These are phyloP conservation scores for Pinus albicaulis DNA, from an alignment of 75 land plant genomes.

Conservation along the genomic window DNA sequence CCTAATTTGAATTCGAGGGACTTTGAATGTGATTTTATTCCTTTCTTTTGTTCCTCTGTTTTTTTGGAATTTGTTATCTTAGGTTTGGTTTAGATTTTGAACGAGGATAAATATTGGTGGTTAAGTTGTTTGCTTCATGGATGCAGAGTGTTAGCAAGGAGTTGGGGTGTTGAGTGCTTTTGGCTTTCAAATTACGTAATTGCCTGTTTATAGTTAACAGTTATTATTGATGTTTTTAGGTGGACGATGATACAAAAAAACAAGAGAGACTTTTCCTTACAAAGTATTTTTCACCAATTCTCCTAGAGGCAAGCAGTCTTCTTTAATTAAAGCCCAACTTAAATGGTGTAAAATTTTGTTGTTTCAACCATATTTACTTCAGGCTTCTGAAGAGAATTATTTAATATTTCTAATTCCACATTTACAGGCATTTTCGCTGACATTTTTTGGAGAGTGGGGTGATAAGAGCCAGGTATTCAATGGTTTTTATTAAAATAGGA, in stretches of 20 bases:
- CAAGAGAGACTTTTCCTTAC: slow-evolving; percentile 37
- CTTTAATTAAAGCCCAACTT: neutral
- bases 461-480: slow-evolving; percentile 92
- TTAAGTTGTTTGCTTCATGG: neutral
- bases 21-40: neutral
- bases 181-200: neutral
- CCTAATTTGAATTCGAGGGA: neutral
- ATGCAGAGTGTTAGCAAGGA: neutral
- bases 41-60: neutral
- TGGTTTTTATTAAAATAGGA: neutral
- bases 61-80: neutral
- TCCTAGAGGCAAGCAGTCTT: slow-evolving; percentile 50
- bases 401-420: neutral
- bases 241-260: slow-evolving; percentile 55
- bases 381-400: neutral
- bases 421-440: slow-evolving; percentile 86
- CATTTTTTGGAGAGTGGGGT: slow-evolving; percentile 98
- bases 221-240: slow-evolving; percentile 8
- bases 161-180: neutral
- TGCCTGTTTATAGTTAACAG: neutral
- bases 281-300: slow-evolving; percentile 66
- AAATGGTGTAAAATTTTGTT: neutral
- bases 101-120: neutral
- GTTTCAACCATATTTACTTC: neutral
- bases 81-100: neutral